Percentiles rank a stretch among this genome's conserved stretches.
These are phyloP conservation scores for Hypoxylon fuscum DNA, from an alignment of 495 filamentous ascomycete species.

Conservation along the genomic window DNA sequence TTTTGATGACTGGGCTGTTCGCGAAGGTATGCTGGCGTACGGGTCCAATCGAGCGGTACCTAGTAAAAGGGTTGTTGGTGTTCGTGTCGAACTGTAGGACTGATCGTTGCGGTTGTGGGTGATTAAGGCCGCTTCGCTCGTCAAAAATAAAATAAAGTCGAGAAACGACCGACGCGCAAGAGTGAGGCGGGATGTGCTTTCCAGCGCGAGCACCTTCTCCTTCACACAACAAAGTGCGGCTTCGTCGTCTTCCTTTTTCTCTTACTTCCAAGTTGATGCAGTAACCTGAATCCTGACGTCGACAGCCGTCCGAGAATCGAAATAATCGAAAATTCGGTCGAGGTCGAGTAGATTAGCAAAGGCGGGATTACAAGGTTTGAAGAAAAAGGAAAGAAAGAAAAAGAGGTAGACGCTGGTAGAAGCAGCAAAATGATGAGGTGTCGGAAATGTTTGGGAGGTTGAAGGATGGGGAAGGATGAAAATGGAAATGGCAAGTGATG, in stretches of 20 bases:
- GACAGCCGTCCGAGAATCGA: constrained; percentile 20
- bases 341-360: constrained; percentile 31
- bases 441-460: constrained; percentile 40
- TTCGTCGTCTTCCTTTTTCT: constrained; percentile 36
- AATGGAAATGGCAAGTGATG: constrained; percentile 38
- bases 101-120: constrained; percentile 13
- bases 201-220: constrained; percentile 32
- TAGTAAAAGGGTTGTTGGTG: constrained; percentile 15
- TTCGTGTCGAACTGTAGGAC: constrained; percentile 22
- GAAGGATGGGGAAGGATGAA: constrained; percentile 40
- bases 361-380: constrained; percentile 38
- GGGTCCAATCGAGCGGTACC: constrained; percentile 22
- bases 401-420: constrained; percentile 37
- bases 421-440: constrained; percentile 33
- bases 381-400: constrained; percentile 37
- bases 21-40: constrained; percentile 12
- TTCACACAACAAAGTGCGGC: constrained; percentile 39
- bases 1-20: constrained; percentile 13
- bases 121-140: constrained; percentile 19
- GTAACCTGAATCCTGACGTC: constrained; percentile 32
- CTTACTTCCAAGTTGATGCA: constrained; percentile 27
- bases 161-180: background rate
- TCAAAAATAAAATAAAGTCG: constrained; percentile 1
- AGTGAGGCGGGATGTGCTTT: constrained; percentile 25
- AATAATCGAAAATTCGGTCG: constrained; percentile 27